These are phyloP conservation scores for Mycosphaerella sp. DNA, from an alignment of 2,329 filamentous ascomycete species.

Conservation along the genomic window DNA sequence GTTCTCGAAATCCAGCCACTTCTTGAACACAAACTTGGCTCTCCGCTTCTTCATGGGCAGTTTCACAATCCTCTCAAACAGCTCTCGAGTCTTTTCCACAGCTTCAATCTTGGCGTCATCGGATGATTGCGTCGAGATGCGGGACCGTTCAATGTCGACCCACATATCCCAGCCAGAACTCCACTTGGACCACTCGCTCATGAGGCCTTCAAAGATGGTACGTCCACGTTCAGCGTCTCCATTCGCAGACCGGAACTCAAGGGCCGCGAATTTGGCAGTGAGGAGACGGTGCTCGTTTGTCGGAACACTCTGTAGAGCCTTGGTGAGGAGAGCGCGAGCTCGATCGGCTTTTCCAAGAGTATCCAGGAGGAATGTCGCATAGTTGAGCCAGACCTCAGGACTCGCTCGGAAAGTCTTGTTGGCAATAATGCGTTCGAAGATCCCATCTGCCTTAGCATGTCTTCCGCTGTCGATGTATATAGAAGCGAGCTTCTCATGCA, in stretches of 20 bases:
- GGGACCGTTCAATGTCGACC: constrained; percentile 65
- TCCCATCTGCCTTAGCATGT: constrained; percentile 73
- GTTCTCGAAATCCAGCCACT: constrained; percentile 87
- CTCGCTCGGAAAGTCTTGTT: constrained; percentile 73
- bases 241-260: constrained; percentile 80
- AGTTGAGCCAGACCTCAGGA: constrained; percentile 84
- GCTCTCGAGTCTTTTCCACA: constrained; percentile 50
- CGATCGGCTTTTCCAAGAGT: constrained; percentile 63
- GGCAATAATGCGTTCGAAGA: constrained; percentile 82
- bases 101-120: constrained; percentile 47
- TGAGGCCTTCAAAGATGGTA: constrained; percentile 85
- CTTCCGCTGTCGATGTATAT: constrained; percentile 94
- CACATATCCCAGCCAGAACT: constrained; percentile 91
- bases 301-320: constrained; percentile 78
- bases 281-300: constrained; percentile 63
- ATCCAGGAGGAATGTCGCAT: constrained; percentile 85
- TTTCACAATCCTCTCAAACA: constrained; percentile 73
- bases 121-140: constrained; percentile 29
- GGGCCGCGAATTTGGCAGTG: constrained; percentile 79
- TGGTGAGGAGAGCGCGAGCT: constrained; percentile 69
- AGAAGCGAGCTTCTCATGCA: constrained; percentile 82
- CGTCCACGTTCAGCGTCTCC: constrained; percentile 86
- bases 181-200: constrained; percentile 80
- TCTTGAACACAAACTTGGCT: constrained; percentile 82
- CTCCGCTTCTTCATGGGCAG: constrained; percentile 68